Base-by-base conservation (phyloP, 2,329 filamentous ascomycete genomes). In the Pestalotiopsis sp. region DNA sequence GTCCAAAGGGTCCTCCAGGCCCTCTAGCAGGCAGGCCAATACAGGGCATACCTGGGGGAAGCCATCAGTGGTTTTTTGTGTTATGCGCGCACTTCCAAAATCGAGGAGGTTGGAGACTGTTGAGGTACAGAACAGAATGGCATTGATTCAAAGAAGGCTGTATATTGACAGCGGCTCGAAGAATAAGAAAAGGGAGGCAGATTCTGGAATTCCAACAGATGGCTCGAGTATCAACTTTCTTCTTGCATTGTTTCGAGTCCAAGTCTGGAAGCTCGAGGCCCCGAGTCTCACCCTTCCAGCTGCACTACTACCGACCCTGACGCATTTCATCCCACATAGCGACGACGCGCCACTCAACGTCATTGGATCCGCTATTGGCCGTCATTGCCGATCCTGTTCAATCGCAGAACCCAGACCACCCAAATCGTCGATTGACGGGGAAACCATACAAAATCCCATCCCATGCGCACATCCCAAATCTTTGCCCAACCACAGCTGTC, bases 361-460 rank as follows among this genome's bases (percentile, higher is more conserved):
- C 65, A 67, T 67, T 62, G 36, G 38, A n/a, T 52, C 59, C 65
- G 65, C 65, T 55, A 63, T 57, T 67, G 65, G 57, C 59, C 65
- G 65, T 58, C 25, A 17, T 39, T 67, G 41, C 65, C 65, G 65
- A 67, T 67, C 64, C n/a, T 25, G 25, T 17, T 17, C 36, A 58
- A 36, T 12, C 25, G 20, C n/a, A n/a, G 58, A 23, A 36, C 65
- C 38, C 59, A 67, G 31, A 36, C 31, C 31, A 36, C 7, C 31
- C 31, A 52, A 52, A 52, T 67, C 65, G 49, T 67, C 65, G 65
- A 67, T 67, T 67, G 65, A 67, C 65, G 27, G 23, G 65, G 65
- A 67, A 67, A 67, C 65, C 39, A n/a, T 66, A 60, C 64, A 60
- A 58, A 65, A 45, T 31, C 38, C 39, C 38, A 41, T 27, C 31